These are phyloP conservation scores for Aschersonia sp. DNA, from an alignment of 2,329 filamentous ascomycete genomes.

Conservation along the genomic window DNA sequence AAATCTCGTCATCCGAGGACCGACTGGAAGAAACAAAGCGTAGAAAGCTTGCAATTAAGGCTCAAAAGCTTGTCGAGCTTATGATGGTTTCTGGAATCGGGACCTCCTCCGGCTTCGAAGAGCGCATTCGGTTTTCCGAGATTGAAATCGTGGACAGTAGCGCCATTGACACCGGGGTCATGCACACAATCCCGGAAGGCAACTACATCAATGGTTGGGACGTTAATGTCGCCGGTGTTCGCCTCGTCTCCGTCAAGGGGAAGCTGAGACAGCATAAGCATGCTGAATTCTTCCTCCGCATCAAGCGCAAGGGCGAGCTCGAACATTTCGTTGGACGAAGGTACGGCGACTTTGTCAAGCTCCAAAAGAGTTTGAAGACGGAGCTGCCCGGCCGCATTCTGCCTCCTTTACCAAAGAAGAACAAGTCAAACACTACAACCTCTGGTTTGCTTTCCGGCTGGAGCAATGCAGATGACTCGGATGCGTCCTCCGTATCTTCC, in stretches of 20 bases:
- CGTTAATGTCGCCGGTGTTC: conserved; percentile 83
- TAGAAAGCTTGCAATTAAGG: conserved; percentile 80
- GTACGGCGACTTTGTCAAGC: conserved; percentile 73
- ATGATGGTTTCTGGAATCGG: conserved; percentile 99
- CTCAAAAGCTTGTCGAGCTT: conserved; percentile 87
- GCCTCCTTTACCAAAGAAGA: conserved; percentile 78
- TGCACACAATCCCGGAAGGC: conserved; percentile 78
- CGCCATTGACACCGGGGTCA: conserved; percentile 78
- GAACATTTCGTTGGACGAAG: conserved; percentile 71
- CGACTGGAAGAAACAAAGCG: conserved; percentile 92
- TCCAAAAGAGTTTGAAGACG: conserved; percentile 65
- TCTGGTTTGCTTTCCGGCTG: conserved; percentile 37
- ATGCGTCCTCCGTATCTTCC: conserved; percentile 69
- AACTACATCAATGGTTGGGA: conserved; percentile 94
- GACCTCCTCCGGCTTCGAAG: conserved; percentile 92
- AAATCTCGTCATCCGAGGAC: conserved; percentile 94
- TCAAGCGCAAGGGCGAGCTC: conserved; percentile 60
- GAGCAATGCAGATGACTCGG: conserved; percentile 49
- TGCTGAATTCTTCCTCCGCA: conserved; percentile 80
- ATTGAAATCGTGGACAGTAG: conserved; percentile 91
- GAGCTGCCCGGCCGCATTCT: conserved; percentile 87
- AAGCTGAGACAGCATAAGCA: conserved; percentile 85
- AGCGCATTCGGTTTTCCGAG: conserved; percentile 90
- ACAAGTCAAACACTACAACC: conserved; percentile 62
- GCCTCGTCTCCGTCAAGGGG: conserved; percentile 65